A percentile compares a stretch with the other conserved stretches of the same genome.
These are phyloP conservation scores for Silybum marianum DNA, from an alignment of 129 eudicot species.

Conservation along the genomic window DNA sequence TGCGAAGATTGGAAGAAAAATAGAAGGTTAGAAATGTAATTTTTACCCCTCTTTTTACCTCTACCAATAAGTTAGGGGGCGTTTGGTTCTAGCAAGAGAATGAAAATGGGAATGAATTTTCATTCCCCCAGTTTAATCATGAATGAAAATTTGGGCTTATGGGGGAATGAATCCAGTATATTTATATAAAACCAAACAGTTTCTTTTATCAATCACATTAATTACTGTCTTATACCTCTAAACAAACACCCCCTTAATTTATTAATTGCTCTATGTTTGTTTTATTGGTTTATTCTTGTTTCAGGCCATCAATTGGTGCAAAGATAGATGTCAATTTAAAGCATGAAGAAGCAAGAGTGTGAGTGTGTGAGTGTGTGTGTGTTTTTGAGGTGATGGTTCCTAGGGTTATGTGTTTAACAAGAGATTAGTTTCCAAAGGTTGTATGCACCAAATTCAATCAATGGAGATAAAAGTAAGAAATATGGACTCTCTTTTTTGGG, in stretches of 20 bases:
- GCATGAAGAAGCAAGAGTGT: neutral
- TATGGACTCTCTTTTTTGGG: neutral
- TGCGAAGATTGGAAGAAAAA: constrained; percentile 75
- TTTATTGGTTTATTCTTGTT: neutral
- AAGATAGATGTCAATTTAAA: neutral
- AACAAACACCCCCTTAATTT: neutral
- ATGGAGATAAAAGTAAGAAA: neutral
- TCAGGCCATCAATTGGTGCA: neutral
- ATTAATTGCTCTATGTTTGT: neutral
- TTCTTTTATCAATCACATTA: too few species aligned
- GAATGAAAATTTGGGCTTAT: too few species aligned
- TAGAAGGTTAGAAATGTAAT: constrained; percentile 39
- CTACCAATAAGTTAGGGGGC: too few species aligned
- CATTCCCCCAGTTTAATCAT: too few species aligned
- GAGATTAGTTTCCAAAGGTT: neutral
- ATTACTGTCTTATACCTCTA: too few species aligned
- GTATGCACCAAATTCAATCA: neutral
- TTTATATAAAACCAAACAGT: too few species aligned
- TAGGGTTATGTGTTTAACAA: neutral
- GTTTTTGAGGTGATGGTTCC: neutral
- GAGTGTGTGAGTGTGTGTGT: neutral
- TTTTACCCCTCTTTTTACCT: neutral
- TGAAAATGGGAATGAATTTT: too few species aligned
- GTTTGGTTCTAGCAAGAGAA: too few species aligned
- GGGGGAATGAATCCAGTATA: too few species aligned